Conservation (phyloP, 139 green algal genomes). For the Chlorella sp. region DNA sequence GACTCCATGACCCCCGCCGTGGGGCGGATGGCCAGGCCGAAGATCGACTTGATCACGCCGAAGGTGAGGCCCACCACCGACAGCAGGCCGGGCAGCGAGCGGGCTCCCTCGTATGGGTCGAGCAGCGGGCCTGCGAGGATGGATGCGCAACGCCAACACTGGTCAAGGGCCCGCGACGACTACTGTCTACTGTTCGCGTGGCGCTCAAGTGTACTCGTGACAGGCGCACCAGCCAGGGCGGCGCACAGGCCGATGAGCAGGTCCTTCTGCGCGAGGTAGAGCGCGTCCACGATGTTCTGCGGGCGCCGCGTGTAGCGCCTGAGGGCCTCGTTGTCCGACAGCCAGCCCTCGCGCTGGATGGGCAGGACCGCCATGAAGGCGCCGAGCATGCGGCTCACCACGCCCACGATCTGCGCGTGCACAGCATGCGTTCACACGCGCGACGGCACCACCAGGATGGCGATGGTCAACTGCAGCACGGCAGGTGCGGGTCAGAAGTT, state of each 20-base stretch:
- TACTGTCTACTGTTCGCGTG: too few species aligned
- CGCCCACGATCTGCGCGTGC: conserved; percentile 46
- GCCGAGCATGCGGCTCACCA: conserved; percentile 52
- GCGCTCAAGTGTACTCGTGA: too few species aligned
- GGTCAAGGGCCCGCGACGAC: too few species aligned
- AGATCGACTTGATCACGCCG: conserved; percentile 55
- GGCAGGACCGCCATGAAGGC: conserved; percentile 56
- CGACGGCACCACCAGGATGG: too few species aligned
- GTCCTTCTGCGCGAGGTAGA: conserved; percentile 42
- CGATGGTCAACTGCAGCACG: too few species aligned
- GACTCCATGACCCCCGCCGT: conserved; percentile 50
- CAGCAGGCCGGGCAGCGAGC: conserved; percentile 8
- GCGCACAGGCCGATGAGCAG: conserved; percentile 42
- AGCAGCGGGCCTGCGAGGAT: conserved; percentile 46
- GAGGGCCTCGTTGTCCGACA: conserved; percentile 52
- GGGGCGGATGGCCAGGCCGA: conserved; percentile 56
- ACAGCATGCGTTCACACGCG: too few species aligned
- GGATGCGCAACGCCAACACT: too few species aligned
- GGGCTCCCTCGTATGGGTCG: conserved; percentile 51
- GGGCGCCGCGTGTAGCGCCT: conserved; percentile 52
- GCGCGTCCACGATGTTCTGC: conserved; percentile 56
- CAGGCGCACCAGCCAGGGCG: conserved; percentile 19
- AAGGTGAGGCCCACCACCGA: conserved; percentile 33
- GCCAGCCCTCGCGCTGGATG: conserved; percentile 34
- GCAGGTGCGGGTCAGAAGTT: too few species aligned